phyloP scores from a whole-genome alignment of 257 asterid species.

The Primulina eburnea region DNA sequence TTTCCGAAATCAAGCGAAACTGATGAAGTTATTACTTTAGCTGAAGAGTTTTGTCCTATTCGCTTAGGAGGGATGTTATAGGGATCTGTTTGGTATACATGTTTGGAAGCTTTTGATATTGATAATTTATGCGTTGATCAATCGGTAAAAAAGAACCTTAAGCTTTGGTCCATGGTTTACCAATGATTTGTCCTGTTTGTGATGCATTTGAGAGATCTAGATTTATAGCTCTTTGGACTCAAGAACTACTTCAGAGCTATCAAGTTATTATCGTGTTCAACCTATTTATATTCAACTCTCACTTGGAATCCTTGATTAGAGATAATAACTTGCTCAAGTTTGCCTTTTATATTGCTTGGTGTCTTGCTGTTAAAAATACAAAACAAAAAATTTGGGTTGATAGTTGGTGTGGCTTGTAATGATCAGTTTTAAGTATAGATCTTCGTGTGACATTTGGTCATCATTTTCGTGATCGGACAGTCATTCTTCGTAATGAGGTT shows the following conservation, averaged over 20 bases:
- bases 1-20: background rate
- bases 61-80: background rate
- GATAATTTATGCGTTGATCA: background rate
- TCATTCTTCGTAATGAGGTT: background rate
- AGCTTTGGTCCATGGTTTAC: background rate
- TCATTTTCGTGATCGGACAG: conserved; percentile 1
- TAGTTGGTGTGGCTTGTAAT: background rate
- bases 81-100: background rate
- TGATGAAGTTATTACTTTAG: background rate
- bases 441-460: conserved; percentile 6
- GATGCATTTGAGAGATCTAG: background rate
- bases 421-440: background rate
- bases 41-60: background rate
- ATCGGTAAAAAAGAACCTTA: background rate
- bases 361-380: background rate
- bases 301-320: too few species aligned
- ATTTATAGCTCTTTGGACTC: too few species aligned
- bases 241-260: too few species aligned
- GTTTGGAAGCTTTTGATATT: background rate
- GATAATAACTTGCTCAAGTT: background rate
- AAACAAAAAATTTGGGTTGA: background rate
- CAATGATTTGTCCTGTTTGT: too few species aligned
- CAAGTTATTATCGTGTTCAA: too few species aligned
- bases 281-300: too few species aligned
- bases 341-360: background rate